phyloP scores from a whole-genome alignment of 2,329 filamentous ascomycete species.

The Grosmannia huntii region DNA sequence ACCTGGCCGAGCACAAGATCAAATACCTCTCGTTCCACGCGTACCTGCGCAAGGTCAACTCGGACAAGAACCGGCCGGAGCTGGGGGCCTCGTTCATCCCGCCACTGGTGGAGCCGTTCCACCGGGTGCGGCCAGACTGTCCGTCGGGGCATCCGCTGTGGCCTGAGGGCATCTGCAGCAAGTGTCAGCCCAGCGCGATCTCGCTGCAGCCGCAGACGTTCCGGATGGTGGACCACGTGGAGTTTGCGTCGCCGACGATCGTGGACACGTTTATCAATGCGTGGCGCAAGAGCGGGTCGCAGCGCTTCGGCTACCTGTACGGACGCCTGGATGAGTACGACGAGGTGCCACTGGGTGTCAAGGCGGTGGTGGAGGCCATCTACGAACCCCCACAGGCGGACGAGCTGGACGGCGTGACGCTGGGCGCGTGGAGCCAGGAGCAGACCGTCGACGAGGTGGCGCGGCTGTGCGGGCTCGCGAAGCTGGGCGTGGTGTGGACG shows the following conservation, averaged over 20 bases:
- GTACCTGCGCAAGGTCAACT: slow-evolving; percentile 87
- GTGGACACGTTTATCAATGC: slow-evolving; percentile 86
- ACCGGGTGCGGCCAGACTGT: slow-evolving; percentile 76
- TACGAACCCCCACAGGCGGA: slow-evolving; percentile 90
- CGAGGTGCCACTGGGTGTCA: slow-evolving; percentile 85
- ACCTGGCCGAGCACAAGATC: slow-evolving; percentile 91
- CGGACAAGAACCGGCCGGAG: slow-evolving; percentile 92
- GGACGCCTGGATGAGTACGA: slow-evolving; percentile 83
- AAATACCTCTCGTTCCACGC: slow-evolving; percentile 97
- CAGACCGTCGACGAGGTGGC: slow-evolving; percentile 71
- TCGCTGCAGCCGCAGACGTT: slow-evolving; percentile 87
- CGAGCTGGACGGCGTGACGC: slow-evolving; percentile 76
- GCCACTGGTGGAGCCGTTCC: slow-evolving; percentile 84
- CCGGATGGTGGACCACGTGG: slow-evolving; percentile 96
- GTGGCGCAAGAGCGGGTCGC: slow-evolving; percentile 75
- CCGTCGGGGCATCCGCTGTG: slow-evolving; percentile 87
- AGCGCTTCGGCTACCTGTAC: slow-evolving; percentile 83
- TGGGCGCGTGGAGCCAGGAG: slow-evolving; percentile 77
- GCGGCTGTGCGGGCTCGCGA: slow-evolving; percentile 69
- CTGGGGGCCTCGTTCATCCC: slow-evolving; percentile 91
- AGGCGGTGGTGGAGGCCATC: slow-evolving; percentile 92
- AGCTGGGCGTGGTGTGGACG: slow-evolving; percentile 88
- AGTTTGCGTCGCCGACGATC: slow-evolving; percentile 74
- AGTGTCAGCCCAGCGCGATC: slow-evolving; percentile 95
- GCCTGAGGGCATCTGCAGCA: slow-evolving; percentile 94